Base-by-base conservation (phyloP, 139 green algal genomes). In the Chlamydomonas schloesseri region DNA sequence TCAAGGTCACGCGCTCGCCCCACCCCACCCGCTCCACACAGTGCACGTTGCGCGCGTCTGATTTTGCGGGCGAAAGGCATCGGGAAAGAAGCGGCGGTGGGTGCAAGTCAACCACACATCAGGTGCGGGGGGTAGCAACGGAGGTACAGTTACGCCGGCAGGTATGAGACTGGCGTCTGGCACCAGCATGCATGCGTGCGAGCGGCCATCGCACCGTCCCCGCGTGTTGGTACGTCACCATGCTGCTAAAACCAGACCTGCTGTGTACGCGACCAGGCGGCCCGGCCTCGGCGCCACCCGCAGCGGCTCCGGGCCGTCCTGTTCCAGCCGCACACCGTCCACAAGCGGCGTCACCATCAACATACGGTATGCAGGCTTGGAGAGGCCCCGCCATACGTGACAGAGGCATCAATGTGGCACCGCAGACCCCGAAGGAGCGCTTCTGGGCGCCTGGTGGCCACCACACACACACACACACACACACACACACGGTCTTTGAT, bases 41-140 rank as follows among this genome's bases (percentile, higher is more conserved):
- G 57, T 91, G 88, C 60, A 91, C 77, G 26, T 89, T 91, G 70
- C 71, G 37, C 13, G 68, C 60, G 65, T 89, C 88, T 68, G 81
- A 50, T 18, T 17, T 18, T 6, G 53, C 46, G 82, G 84, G 18
- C 58, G 28, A 58, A 87, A 33, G n/a, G 64, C 50, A n/a, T 28
- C n/a, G 20, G 62, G 36, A 36, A 75, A 68, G 31, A 24, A 23
- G 1, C 15, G 29, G 31, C 9, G 11, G 23, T 33, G 33, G 18
- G 68, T 20, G 57, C 57, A 28, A 8, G 57, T n/a, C n/a, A n/a
- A n/a, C n/a, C n/a, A n/a, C n/a, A n/a, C n/a, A n/a, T n/a, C n/a
- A n/a, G n/a, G n/a, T n/a, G 57, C 24, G 57, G 17, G 4, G 57
- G 53, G 53, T 4, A 26, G 24, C 17, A 24, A 20, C 17, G 57